Conservation (phyloP, 163 green algal species). For the Botryococcus braunii region DNA sequence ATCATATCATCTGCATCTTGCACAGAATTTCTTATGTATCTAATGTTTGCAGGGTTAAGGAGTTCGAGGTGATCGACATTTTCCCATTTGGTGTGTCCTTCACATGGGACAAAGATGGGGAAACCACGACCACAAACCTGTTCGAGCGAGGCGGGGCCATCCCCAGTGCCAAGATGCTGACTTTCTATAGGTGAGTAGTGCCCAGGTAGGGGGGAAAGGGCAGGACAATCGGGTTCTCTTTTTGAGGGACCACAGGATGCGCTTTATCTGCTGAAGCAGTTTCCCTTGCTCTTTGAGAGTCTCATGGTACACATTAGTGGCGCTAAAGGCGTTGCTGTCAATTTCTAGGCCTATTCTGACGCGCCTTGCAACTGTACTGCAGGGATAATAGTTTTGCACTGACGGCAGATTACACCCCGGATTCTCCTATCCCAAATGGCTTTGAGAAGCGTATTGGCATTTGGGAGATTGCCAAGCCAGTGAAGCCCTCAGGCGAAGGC, state of each 20-base stretch:
- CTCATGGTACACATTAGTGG: no score
- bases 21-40: no score
- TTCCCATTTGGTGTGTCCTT: slow-evolving; percentile 68
- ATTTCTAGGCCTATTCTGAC: no score
- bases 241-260: no score
- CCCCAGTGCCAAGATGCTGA: slow-evolving; percentile 82
- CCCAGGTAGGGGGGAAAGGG: no score
- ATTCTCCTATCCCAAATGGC: slow-evolving; percentile 37
- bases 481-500: slow-evolving; percentile 31
- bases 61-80: slow-evolving; percentile 91
- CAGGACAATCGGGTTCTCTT: no score
- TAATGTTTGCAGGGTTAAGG: slow-evolving; percentile 57
- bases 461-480: slow-evolving; percentile 12
- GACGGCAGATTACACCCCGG: slow-evolving; percentile 39
- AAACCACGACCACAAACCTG: slow-evolving; percentile 41
- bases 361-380: no score
- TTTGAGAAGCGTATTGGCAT: slow-evolving; percentile 28
- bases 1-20: background rate
- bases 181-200: slow-evolving; percentile 67
- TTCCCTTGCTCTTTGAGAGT: no score
- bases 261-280: no score
- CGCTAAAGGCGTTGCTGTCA: no score
- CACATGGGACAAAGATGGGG: slow-evolving; percentile 65
- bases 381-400: slow-evolving; percentile 9
- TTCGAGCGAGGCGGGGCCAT: slow-evolving; percentile 70